phyloP scores from a whole-genome alignment of 305 asterid species.

The Coffea humblotiana region DNA sequence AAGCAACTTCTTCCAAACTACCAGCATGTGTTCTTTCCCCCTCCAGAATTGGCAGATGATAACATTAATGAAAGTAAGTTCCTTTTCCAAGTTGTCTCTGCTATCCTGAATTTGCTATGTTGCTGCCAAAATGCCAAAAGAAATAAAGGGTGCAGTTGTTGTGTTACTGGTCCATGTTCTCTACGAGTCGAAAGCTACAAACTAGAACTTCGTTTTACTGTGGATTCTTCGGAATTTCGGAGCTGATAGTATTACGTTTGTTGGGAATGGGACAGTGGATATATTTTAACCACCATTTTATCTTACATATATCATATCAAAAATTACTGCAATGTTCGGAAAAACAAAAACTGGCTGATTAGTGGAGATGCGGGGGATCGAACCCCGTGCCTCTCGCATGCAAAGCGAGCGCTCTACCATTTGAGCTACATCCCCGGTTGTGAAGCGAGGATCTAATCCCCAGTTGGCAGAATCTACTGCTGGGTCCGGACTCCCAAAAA shows the following conservation, averaged over 20 bases:
- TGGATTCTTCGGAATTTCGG: background rate
- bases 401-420: slow-evolving; percentile 99
- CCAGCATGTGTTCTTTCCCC: background rate
- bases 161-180: background rate
- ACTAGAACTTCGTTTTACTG: background rate
- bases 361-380: slow-evolving; percentile 98
- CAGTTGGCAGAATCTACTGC: no score
- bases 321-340: no score
- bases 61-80: background rate
- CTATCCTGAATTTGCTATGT: background rate
- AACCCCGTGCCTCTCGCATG: slow-evolving; percentile 99
- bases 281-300: no score
- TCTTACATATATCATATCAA: no score
- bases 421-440: slow-evolving; percentile 85
- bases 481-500: no score
- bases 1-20: no score
- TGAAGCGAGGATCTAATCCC: no score
- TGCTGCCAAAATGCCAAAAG: background rate
- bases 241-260: background rate
- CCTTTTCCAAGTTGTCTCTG: background rate
- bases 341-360: background rate
- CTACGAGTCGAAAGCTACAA: background rate
- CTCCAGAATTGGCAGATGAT: background rate
- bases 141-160: background rate
- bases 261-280: no score